Conservation (phyloP, 306 rosid genomes). For the Fragaria nilgerrensis region DNA sequence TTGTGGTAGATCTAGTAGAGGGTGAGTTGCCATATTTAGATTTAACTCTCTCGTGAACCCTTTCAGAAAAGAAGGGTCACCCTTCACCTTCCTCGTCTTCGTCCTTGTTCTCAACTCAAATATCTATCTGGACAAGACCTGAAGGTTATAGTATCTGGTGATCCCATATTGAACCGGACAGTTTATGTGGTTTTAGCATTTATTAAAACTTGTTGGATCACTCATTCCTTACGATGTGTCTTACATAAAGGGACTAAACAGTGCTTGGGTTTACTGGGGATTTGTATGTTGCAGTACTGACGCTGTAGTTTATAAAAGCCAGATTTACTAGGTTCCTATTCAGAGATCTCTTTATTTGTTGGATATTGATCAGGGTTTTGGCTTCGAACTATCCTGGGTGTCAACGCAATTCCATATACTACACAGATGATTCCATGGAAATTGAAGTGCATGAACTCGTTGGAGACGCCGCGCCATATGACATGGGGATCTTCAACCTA, state of each 20-base stretch:
- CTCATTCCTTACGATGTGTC: neutral
- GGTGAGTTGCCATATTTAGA: too few relatives aligned
- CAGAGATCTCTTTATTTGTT: neutral
- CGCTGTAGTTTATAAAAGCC: neutral
- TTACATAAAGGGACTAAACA: neutral
- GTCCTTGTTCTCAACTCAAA: too few relatives aligned
- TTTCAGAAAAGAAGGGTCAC: too few relatives aligned
- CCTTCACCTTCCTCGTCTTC: too few relatives aligned
- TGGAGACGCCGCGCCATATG: neutral
- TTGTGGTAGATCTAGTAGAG: too few relatives aligned
- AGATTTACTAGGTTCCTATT: neutral
- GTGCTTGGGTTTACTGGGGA: neutral
- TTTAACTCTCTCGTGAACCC: too few relatives aligned
- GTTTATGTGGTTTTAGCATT: too few relatives aligned
- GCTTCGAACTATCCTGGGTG: neutral
- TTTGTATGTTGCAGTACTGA: neutral
- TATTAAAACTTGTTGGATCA: too few relatives aligned
- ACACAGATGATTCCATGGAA: neutral
- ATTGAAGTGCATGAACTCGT: neutral
- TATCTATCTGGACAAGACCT: too few relatives aligned
- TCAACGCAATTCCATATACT: conserved; percentile 3
- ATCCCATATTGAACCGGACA: too few relatives aligned
- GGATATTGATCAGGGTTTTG: neutral
- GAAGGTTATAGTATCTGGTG: too few relatives aligned
- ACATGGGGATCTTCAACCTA: conserved; percentile 1